Evolutionary conservation across 2,329 filamentous ascomycete species (phyloP), one percentile per base, ranked within the genome.

Genomic region (Sclerotinia subarctica): DNA sequence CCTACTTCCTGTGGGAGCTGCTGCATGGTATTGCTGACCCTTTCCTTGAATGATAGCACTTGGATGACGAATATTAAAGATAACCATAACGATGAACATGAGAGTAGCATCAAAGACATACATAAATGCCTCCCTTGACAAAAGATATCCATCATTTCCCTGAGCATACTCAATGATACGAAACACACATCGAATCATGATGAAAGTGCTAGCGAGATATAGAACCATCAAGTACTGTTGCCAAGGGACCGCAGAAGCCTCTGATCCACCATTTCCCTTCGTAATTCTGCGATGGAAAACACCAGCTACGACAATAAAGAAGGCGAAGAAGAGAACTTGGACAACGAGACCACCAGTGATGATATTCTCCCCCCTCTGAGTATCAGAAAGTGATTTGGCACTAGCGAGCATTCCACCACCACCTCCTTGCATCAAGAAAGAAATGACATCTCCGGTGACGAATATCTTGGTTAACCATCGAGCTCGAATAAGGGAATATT

Each of bases 251-350:
- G 32, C n/a, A 2, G 64, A 5, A 26, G 63, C 15, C 2, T 46
- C 70, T 6, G 46, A 19, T 3, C 53, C 42, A 6, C 69, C 73
- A 1, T 72, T 70, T 5, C 21, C 13, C 24, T 24, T 54, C 15
- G 32, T 35, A 19, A 76, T 66, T 2, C 71, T 67, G 10, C 19
- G 10, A 32, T 75, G 68, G 44, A 75, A 76, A 35, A 72, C 38
- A 1, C 17, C 51, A 15, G 69, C 46, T 13, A 69, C 67, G 26
- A 73, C 44, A 26, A 85, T 75, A 71, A 86, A 86, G 66, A 84
- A 77, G n/a, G 78, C 77, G 70, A 86, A 86, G 71, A 84, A 81
- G 10, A 82, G 19, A 5, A 86, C 78, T 70, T 86, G 84, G 5
- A 85, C 71, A 11, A 81, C 74, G 3, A 86, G 76, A 15, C 84